Conservation (phyloP, 2,329 filamentous ascomycete genomes). For the Aspergillus aculeatus region DNA sequence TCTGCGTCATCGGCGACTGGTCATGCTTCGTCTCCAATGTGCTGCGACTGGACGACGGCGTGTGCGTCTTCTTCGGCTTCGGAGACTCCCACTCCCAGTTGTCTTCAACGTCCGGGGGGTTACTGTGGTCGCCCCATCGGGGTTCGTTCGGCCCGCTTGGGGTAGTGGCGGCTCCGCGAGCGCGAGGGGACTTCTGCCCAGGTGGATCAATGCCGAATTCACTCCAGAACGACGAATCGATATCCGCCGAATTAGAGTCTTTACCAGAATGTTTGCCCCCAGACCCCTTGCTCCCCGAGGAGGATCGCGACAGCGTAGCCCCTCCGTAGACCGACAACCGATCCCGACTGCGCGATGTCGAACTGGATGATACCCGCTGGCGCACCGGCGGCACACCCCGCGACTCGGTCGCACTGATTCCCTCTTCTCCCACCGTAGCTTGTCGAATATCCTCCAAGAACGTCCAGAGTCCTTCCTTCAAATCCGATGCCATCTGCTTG, state of each 20-base stretch:
- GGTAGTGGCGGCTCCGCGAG: constrained; percentile 30
- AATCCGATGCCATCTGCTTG: constrained; percentile 84
- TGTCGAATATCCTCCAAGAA: constrained; percentile 95
- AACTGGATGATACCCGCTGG: constrained; percentile 31
- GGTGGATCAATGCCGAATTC: constrained; percentile 52
- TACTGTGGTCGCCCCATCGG: constrained; percentile 26
- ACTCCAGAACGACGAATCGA: constrained; percentile 50
- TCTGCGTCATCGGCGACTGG: constrained; percentile 45
- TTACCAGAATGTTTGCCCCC: constrained; percentile 40
- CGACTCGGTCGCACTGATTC: constrained; percentile 58
- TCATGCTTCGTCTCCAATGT: constrained; percentile 51
- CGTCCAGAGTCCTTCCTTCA: constrained; percentile 85
- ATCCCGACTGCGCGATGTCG: constrained; percentile 34
- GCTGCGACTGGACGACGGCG: constrained; percentile 48
- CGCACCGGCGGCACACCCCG: constrained; percentile 33
- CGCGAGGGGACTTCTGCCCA: constrained; percentile 39
- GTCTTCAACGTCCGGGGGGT: constrained; percentile 47
- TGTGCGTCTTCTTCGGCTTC: constrained; percentile 39
- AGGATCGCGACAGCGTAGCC: constrained; percentile 30
- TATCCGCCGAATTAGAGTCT: constrained; percentile 42
- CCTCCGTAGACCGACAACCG: constrained; percentile 30
- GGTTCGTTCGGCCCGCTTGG: constrained; percentile 39
- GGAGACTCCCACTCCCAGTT: constrained; percentile 59
- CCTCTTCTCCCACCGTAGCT: constrained; percentile 93
- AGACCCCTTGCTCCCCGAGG: constrained; percentile 30